Evolutionary conservation across 1,284 basidiomycete genomes (phyloP), one percentile per base, ranked within the genome.

Genomic region (Pulchroboletus neoregius): DNA sequence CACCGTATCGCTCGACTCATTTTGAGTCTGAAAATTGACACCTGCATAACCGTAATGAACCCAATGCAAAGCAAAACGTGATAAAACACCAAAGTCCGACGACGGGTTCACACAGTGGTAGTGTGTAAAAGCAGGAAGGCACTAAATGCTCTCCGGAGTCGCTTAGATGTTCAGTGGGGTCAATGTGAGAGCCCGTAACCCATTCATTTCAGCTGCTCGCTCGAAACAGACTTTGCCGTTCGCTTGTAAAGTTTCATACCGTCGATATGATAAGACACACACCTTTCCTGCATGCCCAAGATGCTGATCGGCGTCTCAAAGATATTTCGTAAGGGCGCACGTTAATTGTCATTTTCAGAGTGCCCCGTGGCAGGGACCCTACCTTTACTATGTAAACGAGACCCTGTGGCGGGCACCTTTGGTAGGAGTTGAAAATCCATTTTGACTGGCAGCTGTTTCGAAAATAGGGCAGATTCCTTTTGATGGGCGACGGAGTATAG

Each of bases 361-460:
- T 60, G 40, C 57, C 60, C 58, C 46, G 24, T 43, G 39, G 31
- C 36, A 20, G 28, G 34, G 39, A 43, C 38, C 56, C 31, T n/a
- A 27, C 13, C 23, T 12, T 24, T 6, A 31, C 41, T 39, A 35
- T 43, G 46, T 42, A 44, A 50, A 45, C 24, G 8, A 15, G 24
- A 53, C 60, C 60, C 60, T 58, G 60, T 62, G 60, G 57, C 57
- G 39, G 11, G 4, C 13, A n/a, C 32, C 4, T 10, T 6, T 44
- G 18, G 33, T 34, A 13, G 33, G 3, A 4, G 16, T 35, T 16
- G 18, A 20, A 37, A 20, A 22, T 27, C 23, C 39, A 31, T 45
- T 9, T 13, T 39, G 20, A 7, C 20, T 3, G 35, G 20, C 37
- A 42, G 39, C 55, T 47, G 52, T 49, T 47, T 50, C 35, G 45